These are phyloP conservation scores for Arthroderma uncinatum DNA, from an alignment of 2,329 filamentous ascomycete genomes.

Conservation along the genomic window DNA sequence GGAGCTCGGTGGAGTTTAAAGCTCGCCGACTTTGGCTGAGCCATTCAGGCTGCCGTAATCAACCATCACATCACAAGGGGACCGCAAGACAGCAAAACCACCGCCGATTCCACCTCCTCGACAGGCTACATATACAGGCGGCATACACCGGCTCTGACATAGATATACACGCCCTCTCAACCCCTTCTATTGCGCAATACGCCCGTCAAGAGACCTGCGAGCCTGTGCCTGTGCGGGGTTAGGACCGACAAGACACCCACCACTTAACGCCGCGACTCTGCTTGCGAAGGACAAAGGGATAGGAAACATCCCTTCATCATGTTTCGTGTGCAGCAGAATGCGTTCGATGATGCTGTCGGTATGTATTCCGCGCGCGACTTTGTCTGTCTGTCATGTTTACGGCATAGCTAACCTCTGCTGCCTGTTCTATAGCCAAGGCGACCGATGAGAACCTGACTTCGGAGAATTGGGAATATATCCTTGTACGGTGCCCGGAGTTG, in stretches of 20 bases:
- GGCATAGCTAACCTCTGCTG: conserved; percentile 21
- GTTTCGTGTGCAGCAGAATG: conserved; percentile 54
- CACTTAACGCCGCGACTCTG: not conserved
- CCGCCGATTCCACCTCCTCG: not conserved
- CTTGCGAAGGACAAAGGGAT: not conserved
- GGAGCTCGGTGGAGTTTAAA: no score
- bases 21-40: not conserved
- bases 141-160: not conserved
- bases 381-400: not conserved
- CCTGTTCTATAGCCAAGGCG: conserved; percentile 54
- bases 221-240: not conserved
- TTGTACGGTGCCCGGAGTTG: conserved; percentile 34
- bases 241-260: not conserved
- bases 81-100: not conserved
- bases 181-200: not conserved
- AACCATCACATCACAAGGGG: not conserved
- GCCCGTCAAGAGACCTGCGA: not conserved
- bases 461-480: conserved; percentile 64
- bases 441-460: conserved; percentile 96
- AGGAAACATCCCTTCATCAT: conserved; percentile 25
- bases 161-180: not conserved
- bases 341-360: conserved; percentile 61
- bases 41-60: not conserved
- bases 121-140: not conserved
- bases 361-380: conserved; percentile 22